These are phyloP conservation scores for Naumovozyma baii DNA, from an alignment of 805 yeast genomes.

Conservation along the genomic window DNA sequence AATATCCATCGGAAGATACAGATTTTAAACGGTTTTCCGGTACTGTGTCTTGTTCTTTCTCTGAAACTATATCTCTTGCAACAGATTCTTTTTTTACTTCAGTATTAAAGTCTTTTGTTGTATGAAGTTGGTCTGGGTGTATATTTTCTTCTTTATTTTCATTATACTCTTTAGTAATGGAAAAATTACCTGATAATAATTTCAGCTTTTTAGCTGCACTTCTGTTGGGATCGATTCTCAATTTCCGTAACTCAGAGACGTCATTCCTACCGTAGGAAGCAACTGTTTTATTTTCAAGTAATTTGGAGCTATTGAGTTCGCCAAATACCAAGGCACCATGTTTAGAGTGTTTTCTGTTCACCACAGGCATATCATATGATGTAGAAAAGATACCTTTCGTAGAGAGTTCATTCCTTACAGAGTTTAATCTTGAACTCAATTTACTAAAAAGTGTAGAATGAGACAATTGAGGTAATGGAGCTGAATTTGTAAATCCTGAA, in stretches of 20 bases:
- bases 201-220: conserved; percentile 37
- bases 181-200: conserved; percentile 25
- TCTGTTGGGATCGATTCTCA: conserved; percentile 35
- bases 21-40: background rate
- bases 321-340: background rate
- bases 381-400: conserved; percentile 34
- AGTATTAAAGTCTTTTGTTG: background rate
- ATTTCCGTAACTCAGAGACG: conserved; percentile 27
- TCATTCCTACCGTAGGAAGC: conserved; percentile 10
- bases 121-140: background rate
- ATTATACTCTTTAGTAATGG: conserved; percentile 11
- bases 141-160: conserved; percentile 4
- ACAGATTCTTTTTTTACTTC: background rate
- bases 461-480: conserved; percentile 7
- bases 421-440: conserved; percentile 29
- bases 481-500: conserved; percentile 11
- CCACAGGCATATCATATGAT: conserved; percentile 10
- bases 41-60: background rate
- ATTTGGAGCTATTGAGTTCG: conserved; percentile 4
- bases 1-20: conserved; percentile 37
- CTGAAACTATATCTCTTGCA: background rate
- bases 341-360: background rate
- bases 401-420: conserved; percentile 21
- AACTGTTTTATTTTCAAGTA: conserved; percentile 5
- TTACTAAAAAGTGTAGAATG: conserved; percentile 29